Evolutionary conservation across 352 stramenopile species (phyloP).

Genomic region (Globisporangium rhizosaccharum): DNA sequence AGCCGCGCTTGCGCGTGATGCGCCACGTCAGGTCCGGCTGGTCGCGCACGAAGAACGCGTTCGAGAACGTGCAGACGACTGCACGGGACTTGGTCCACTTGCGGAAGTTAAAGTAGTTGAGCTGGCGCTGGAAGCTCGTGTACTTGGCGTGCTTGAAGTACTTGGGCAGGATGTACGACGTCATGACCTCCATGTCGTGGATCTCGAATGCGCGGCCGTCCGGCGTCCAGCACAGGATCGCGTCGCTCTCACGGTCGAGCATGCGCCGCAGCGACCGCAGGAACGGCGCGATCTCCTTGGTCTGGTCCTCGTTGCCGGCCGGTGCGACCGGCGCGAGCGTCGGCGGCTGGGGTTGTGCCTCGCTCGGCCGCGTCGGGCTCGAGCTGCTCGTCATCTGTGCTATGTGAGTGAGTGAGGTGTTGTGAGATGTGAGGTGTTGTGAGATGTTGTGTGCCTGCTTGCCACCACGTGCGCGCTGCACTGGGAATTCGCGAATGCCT

Average conservation of each 20-base stretch:
- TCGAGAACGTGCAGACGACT: constrained; percentile 71
- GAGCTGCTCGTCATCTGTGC: constrained; percentile 1
- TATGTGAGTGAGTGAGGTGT: background rate
- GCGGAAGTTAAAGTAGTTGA: constrained; percentile 94
- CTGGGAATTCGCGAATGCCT: constrained; percentile 8
- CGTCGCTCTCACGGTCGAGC: constrained; percentile 47
- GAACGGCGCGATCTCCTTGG: constrained; percentile 58
- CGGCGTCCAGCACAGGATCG: constrained; percentile 54
- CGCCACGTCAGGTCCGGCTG: constrained; percentile 55
- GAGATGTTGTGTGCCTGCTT: background rate
- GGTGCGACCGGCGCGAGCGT: constrained; percentile 5
- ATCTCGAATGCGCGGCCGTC: constrained; percentile 68
- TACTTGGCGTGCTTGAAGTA: constrained; percentile 95
- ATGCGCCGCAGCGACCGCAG: constrained; percentile 49
- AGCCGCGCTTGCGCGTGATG: constrained; percentile 57
- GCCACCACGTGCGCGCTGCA: background rate
- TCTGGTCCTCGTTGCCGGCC: constrained; percentile 10
- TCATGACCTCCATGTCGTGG: constrained; percentile 79
- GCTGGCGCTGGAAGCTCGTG: constrained; percentile 90
- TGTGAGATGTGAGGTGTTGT: constrained; percentile 1
- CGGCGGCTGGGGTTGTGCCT: background rate
- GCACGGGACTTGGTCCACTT: constrained; percentile 86
- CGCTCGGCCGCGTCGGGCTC: background rate
- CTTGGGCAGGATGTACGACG: constrained; percentile 83
- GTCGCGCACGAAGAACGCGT: constrained; percentile 67